Evolutionary conservation across 164 flowering plant species (phyloP).

Genomic region (Vitis labrusca): DNA sequence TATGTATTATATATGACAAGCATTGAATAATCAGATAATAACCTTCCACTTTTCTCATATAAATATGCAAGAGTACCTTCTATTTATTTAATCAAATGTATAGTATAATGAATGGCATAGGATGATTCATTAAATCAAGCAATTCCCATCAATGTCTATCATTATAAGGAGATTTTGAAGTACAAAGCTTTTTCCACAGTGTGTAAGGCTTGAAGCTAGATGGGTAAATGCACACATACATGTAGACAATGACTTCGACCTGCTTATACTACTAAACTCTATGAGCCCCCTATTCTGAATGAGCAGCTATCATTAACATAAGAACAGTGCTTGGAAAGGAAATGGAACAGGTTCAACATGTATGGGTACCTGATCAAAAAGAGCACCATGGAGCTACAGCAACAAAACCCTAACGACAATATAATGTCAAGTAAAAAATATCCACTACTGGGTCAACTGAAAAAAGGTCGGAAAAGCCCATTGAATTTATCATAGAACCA

Average conservation of each 20-base stretch:
- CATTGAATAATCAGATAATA: too few relatives aligned
- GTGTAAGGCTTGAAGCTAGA: too few relatives aligned
- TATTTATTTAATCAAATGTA: too few relatives aligned
- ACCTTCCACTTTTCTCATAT: too few relatives aligned
- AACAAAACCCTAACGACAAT: conserved; percentile 5
- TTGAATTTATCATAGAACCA: conserved; percentile 55
- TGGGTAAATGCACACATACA: background rate
- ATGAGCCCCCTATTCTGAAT: background rate
- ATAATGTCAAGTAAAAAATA: conserved; percentile 3
- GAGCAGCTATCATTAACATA: background rate
- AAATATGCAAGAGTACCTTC: too few relatives aligned
- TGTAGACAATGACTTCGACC: background rate
- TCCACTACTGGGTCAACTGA: conserved; percentile 17
- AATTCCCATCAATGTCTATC: too few relatives aligned
- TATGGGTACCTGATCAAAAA: conserved; percentile 17
- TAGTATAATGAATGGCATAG: too few relatives aligned
- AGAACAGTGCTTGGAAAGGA: background rate
- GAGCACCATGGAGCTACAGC: background rate
- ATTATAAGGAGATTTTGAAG: too few relatives aligned
- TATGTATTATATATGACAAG: too few relatives aligned
- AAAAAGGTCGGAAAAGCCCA: conserved; percentile 34
- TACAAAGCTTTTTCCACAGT: too few relatives aligned
- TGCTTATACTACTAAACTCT: background rate
- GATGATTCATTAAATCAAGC: too few relatives aligned
- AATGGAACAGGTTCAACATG: background rate